These are phyloP conservation scores for Prunus persica DNA, from an alignment of 306 rosid species.

Conservation along the genomic window Prunus_persica_NCBIv2 NC_034015.1:21165001-21165500, in stretches of 20 bases:
- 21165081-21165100: background rate
- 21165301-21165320: no score
- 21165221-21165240: no score
- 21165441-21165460: background rate
- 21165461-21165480: background rate
- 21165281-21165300: no score
- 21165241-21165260: no score
- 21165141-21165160: background rate
- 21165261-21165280: no score
- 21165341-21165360: no score
- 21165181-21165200: background rate
- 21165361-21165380: no score
- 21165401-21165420: background rate
- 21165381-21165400: background rate
- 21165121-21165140: background rate
- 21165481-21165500: background rate
- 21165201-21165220: background rate
- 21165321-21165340: no score
- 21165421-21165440: no score
- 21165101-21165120: background rate
- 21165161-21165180: background rate
- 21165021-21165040: slow-evolving; percentile 60
- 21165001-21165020: slow-evolving; percentile 84
- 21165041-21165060: background rate
- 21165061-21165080: background rate